phyloP scores from a whole-genome alignment of 225 moss, liverwort and hornwort genomes.

The Ulota crispa region DNA sequence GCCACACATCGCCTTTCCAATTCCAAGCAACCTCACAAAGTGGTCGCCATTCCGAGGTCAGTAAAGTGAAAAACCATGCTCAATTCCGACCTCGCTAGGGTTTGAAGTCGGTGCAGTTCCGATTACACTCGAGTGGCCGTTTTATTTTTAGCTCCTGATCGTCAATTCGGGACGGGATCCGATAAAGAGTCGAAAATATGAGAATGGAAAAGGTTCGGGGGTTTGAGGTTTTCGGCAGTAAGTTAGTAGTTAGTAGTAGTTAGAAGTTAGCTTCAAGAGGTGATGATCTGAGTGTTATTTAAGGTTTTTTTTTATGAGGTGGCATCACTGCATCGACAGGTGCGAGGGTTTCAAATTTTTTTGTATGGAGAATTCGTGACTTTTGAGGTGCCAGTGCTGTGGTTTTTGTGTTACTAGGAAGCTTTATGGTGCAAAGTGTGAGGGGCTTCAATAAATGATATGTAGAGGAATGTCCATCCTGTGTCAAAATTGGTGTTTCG shows the following conservation, averaged over 20 bases:
- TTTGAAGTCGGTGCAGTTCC: neutral
- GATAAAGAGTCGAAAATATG: neutral
- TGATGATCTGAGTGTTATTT: neutral
- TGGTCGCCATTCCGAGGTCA: slow-evolving; percentile 18
- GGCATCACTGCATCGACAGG: neutral
- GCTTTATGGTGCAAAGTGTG: neutral
- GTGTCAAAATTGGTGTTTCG: too few species aligned
- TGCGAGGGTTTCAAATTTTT: slow-evolving; percentile 16
- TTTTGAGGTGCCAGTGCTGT: neutral
- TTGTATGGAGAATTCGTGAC: neutral
- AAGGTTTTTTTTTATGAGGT: neutral
- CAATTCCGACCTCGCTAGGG: slow-evolving; percentile 24
- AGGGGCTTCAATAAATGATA: neutral
- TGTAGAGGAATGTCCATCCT: neutral
- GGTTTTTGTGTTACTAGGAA: neutral
- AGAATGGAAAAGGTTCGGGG: too few species aligned
- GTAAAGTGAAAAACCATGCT: neutral
- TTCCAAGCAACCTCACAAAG: neutral
- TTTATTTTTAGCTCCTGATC: slow-evolving; percentile 45
- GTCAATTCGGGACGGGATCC: slow-evolving; percentile 59
- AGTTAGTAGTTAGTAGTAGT: neutral
- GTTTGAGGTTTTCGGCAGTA: too few species aligned
- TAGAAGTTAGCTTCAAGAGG: slow-evolving; percentile 9
- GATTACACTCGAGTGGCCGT: neutral
- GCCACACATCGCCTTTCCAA: neutral